A percentile compares a stretch with the other conserved stretches of the same genome.
Evolutionary conservation across 2,329 filamentous ascomycete genomes (phyloP).

Genomic region (Penicillium palitans): DNA sequence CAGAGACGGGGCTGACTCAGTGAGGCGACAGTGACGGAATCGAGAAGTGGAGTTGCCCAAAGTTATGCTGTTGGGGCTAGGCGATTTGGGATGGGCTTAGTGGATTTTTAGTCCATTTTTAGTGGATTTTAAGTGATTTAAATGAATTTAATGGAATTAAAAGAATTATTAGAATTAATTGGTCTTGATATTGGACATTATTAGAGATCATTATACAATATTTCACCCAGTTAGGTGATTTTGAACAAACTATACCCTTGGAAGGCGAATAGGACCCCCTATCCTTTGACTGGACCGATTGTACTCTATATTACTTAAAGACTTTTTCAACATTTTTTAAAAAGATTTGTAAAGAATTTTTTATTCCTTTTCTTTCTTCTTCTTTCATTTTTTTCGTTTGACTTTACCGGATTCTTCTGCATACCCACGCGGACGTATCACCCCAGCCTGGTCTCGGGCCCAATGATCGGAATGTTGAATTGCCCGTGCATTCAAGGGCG

Average conservation of each 20-base stretch:
- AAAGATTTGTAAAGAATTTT: neutral
- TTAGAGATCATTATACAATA: neutral
- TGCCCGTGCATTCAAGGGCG: conserved; percentile 1
- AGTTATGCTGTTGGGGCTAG: conserved; percentile 11
- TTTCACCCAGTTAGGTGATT: neutral
- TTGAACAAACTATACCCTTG: neutral
- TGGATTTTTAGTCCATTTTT: neutral
- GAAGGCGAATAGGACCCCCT: neutral
- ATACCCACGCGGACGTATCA: conserved; percentile 6
- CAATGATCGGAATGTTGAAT: conserved; percentile 1
- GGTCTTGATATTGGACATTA: neutral
- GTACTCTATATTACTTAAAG: neutral
- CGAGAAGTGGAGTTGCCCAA: conserved; percentile 22
- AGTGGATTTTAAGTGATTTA: neutral
- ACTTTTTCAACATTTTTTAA: neutral
- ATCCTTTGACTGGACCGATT: neutral
- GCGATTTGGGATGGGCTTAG: neutral
- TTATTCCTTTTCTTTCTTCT: neutral
- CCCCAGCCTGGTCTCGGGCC: neutral
- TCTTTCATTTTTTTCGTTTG: neutral
- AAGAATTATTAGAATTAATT: neutral
- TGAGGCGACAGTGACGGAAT: conserved; percentile 28
- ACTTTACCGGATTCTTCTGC: neutral
- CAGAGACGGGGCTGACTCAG: conserved; percentile 25
- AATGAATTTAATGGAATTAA: neutral